Evolutionary conservation across 2,329 filamentous ascomycete species (phyloP).

Genomic region (Tolypocladium ophioglossoides): DNA sequence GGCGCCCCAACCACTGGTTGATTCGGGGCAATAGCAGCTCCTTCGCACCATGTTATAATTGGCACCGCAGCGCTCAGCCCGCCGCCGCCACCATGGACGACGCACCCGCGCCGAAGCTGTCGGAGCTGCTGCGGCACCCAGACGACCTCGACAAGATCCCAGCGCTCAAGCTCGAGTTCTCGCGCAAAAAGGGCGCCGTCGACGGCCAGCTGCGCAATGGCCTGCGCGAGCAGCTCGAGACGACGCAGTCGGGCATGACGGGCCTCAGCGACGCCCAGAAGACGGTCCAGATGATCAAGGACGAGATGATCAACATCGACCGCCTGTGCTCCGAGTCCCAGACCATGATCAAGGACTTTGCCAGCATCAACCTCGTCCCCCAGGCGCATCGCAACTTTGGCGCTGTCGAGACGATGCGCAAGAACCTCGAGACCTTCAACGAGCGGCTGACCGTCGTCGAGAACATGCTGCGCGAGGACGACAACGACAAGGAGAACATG

Average conservation of each 20-base stretch:
- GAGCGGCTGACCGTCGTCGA: constrained; percentile 67
- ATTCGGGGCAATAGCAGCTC: neutral
- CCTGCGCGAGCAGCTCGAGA: constrained; percentile 84
- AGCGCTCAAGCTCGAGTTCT: constrained; percentile 82
- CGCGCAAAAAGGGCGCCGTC: constrained; percentile 83
- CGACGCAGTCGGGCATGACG: constrained; percentile 86
- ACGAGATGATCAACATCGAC: constrained; percentile 98
- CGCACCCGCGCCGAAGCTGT: constrained; percentile 66
- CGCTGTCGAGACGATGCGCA: constrained; percentile 86
- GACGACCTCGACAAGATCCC: constrained; percentile 96
- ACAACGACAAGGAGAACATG: constrained; percentile 79
- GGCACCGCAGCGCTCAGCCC: constrained; percentile 3
- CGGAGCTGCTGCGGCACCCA: constrained; percentile 86
- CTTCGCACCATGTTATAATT: constrained; percentile 10
- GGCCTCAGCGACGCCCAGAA: constrained; percentile 84
- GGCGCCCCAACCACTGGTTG: neutral
- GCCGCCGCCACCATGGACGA: constrained; percentile 30
- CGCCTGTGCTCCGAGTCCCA: constrained; percentile 94
- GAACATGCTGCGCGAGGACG: constrained; percentile 70
- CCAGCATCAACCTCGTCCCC: constrained; percentile 81
- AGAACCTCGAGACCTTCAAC: constrained; percentile 79
- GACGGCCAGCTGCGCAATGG: constrained; percentile 84
- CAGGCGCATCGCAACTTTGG: constrained; percentile 96
- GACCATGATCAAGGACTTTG: constrained; percentile 95
- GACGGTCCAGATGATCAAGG: constrained; percentile 85